phyloP scores from a whole-genome alignment of 805 yeast species.

The Myxozyma udenii region DNA sequence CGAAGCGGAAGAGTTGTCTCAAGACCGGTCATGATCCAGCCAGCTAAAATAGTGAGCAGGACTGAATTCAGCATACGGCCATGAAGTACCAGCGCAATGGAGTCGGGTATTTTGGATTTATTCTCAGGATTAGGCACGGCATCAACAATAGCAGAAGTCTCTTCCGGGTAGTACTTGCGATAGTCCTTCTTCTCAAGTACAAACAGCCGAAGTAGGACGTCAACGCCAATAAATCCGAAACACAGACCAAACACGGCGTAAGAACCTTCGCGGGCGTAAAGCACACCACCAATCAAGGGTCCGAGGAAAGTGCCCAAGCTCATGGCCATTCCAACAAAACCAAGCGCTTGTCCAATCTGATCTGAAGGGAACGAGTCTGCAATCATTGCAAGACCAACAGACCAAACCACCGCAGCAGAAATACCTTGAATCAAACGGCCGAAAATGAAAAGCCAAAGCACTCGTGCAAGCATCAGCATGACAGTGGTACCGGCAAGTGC shows the following conservation, averaged over 20 bases:
- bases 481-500: slow-evolving; percentile 36
- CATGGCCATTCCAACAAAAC: slow-evolving; percentile 36
- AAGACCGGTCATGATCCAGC: slow-evolving; percentile 37
- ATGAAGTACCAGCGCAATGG: slow-evolving; percentile 9
- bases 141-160: neutral
- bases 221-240: slow-evolving; percentile 36
- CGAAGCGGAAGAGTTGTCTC: slow-evolving; percentile 39
- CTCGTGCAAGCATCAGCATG: slow-evolving; percentile 34
- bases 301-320: slow-evolving; percentile 37
- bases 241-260: slow-evolving; percentile 36
- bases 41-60: slow-evolving; percentile 33
- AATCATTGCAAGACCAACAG: slow-evolving; percentile 39
- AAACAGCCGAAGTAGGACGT: slow-evolving; percentile 35
- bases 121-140: neutral
- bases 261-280: slow-evolving; percentile 38
- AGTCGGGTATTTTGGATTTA: slow-evolving; percentile 1
- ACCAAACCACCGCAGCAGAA: slow-evolving; percentile 39
- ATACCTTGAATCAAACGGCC: slow-evolving; percentile 39
- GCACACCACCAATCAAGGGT: slow-evolving; percentile 39
- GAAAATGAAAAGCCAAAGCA: slow-evolving; percentile 32
- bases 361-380: slow-evolving; percentile 35
- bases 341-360: slow-evolving; percentile 35
- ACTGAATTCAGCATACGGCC: slow-evolving; percentile 31
- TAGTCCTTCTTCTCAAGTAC: slow-evolving; percentile 36
- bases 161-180: neutral